A percentile compares a stretch with the other conserved stretches of the same genome.
Conservation (phyloP, 1,284 basidiomycete species). For the Boletus smithii region DNA sequence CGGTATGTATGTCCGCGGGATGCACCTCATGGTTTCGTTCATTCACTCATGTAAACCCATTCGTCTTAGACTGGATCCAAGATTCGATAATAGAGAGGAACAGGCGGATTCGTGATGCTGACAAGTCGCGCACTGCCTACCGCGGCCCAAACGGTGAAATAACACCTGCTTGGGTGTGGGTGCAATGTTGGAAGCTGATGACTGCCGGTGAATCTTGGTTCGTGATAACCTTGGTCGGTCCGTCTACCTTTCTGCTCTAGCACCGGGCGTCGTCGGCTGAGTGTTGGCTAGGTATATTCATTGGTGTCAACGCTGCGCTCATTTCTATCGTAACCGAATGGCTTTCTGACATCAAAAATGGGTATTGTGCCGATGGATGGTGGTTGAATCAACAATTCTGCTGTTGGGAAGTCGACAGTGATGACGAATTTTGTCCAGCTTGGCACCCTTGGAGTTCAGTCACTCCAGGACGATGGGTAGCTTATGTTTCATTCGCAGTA, state of each 20-base stretch:
- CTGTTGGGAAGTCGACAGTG: slow-evolving; percentile 91
- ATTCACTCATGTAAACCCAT: slow-evolving; percentile 10
- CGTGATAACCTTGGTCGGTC: slow-evolving; percentile 82
- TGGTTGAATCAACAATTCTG: slow-evolving; percentile 99
- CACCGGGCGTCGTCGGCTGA: neutral
- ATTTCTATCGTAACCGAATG: slow-evolving; percentile 97
- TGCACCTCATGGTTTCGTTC: slow-evolving; percentile 9
- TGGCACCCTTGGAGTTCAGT: slow-evolving; percentile 92
- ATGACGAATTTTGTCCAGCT: slow-evolving; percentile 82
- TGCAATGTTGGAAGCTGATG: slow-evolving; percentile 55
- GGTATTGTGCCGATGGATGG: slow-evolving; percentile 96
- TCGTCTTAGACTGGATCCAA: slow-evolving; percentile 80
- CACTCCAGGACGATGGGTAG: slow-evolving; percentile 72
- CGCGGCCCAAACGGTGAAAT: slow-evolving; percentile 51
- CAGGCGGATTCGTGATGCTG: slow-evolving; percentile 60
- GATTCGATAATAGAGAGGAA: slow-evolving; percentile 88
- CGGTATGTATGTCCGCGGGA: slow-evolving; percentile 45
- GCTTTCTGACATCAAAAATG: slow-evolving; percentile 97
- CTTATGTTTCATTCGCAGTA: slow-evolving; percentile 89
- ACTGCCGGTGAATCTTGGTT: slow-evolving; percentile 73
- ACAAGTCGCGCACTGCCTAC: slow-evolving; percentile 46
- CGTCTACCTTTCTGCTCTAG: slow-evolving; percentile 33
- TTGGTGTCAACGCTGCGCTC: slow-evolving; percentile 91
- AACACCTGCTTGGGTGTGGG: slow-evolving; percentile 61
- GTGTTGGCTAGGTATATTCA: slow-evolving; percentile 69